Evolutionary conservation across 345 rosid genomes (phyloP).

Genomic region (Acer negundo): DNA sequence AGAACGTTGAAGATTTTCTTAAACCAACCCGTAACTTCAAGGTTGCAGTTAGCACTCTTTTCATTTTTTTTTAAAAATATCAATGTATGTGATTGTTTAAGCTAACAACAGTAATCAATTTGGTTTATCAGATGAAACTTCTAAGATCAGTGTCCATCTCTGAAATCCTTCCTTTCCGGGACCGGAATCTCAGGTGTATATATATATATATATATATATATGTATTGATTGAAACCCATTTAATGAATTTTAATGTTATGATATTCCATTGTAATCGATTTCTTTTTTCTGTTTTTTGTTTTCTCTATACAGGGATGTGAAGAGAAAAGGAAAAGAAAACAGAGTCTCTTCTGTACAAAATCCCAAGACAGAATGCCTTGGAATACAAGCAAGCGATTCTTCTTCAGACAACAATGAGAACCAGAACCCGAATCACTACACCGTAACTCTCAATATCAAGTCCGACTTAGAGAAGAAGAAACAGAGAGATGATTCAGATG

Average conservation of each 20-base stretch:
- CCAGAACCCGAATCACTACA: constrained; percentile 18
- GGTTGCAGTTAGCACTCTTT: constrained; percentile 13
- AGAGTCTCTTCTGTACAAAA: too few species aligned
- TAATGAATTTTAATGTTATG: too few species aligned
- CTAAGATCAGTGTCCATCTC: constrained; percentile 21
- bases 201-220: too few species aligned
- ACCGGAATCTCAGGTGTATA: too few species aligned
- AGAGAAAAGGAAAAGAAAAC: background rate
- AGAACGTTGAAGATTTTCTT: constrained; percentile 20
- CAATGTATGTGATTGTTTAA: too few species aligned
- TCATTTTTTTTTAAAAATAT: too few species aligned
- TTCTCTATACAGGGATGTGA: constrained; percentile 11
- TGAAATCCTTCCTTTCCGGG: constrained; percentile 26
- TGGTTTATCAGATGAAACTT: constrained; percentile 23
- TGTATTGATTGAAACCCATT: constrained; percentile 2
- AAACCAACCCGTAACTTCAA: constrained; percentile 24
- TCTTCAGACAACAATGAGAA: constrained; percentile 18
- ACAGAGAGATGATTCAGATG: constrained; percentile 2
- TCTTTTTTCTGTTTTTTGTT: background rate
- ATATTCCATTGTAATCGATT: background rate
- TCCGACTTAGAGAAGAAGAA: background rate
- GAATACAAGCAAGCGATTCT: too few species aligned
- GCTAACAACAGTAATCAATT: background rate
- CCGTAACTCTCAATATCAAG: background rate
- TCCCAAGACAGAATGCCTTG: too few species aligned